Conservation (phyloP, 2,329 filamentous ascomycete genomes). For the Ophiostoma novo-ulmi region DNA sequence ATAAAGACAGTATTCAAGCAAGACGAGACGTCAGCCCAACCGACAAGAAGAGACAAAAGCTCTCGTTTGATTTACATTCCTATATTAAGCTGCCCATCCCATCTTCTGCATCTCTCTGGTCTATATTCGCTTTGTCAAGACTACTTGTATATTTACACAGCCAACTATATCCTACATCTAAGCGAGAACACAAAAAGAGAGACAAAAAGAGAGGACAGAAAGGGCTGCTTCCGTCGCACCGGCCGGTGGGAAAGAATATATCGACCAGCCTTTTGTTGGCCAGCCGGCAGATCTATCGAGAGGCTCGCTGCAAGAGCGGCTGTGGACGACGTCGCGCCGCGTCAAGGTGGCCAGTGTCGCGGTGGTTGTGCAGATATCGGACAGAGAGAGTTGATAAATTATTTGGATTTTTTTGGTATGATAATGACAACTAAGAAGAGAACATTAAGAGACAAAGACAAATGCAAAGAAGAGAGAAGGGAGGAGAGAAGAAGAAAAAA, state of each 20-base stretch:
- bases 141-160: too few relatives aligned
- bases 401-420: slow-evolving; percentile 1
- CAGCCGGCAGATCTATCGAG: slow-evolving; percentile 41
- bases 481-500: neutral
- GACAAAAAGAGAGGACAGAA: neutral
- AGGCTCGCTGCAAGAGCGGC: slow-evolving; percentile 31
- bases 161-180: too few relatives aligned
- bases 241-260: slow-evolving; percentile 37
- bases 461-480: too few relatives aligned
- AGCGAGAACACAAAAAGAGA: neutral
- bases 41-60: too few relatives aligned
- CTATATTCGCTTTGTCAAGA: neutral
- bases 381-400: neutral
- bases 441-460: neutral
- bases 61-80: too few relatives aligned
- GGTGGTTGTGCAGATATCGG: neutral
- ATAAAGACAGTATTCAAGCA: neutral
- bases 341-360: neutral
- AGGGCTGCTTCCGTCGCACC: slow-evolving; percentile 33
- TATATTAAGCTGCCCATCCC: too few relatives aligned
- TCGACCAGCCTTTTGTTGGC: slow-evolving; percentile 39
- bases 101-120: neutral
- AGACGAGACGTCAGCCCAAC: too few relatives aligned
- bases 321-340: neutral
- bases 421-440: neutral